A percentile compares a stretch with the other conserved stretches of the same genome.
Conservation (phyloP, 805 yeast genomes). For the Sporopachydermia lactativora region DNA sequence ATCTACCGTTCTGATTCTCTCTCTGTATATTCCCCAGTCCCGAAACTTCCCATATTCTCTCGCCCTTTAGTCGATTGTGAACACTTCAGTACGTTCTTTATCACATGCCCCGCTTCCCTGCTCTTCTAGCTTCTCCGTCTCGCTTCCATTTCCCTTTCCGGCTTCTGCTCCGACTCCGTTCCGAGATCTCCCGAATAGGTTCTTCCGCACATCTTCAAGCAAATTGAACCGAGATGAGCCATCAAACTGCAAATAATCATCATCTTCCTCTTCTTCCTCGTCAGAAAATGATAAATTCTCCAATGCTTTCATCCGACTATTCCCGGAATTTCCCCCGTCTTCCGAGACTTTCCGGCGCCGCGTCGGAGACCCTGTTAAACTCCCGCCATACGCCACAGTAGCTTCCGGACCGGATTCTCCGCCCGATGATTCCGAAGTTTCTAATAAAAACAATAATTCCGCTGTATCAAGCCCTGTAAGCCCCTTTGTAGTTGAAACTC, state of each 20-base stretch:
- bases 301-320: background rate
- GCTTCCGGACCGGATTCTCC: background rate
- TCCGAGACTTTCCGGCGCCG: background rate
- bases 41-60: no score
- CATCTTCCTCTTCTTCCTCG: background rate
- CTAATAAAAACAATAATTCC: background rate
- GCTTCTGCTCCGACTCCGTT: no score
- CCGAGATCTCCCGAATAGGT: no score
- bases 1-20: no score
- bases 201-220: background rate
- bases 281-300: background rate
- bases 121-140: no score
- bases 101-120: no score
- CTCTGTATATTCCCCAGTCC: no score
- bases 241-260: background rate
- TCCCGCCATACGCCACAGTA: no score
- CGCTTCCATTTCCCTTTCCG: conserved; percentile 1
- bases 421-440: background rate
- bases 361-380: background rate
- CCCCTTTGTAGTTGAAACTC: background rate
- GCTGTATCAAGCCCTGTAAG: background rate
- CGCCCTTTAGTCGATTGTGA: no score
- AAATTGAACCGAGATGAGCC: background rate
- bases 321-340: background rate
- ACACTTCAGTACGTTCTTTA: no score